Percentiles rank a stretch among this genome's conserved stretches.
phyloP scores from a whole-genome alignment of 2,329 filamentous ascomycete genomes.

The Clarireedia paspali region DNA sequence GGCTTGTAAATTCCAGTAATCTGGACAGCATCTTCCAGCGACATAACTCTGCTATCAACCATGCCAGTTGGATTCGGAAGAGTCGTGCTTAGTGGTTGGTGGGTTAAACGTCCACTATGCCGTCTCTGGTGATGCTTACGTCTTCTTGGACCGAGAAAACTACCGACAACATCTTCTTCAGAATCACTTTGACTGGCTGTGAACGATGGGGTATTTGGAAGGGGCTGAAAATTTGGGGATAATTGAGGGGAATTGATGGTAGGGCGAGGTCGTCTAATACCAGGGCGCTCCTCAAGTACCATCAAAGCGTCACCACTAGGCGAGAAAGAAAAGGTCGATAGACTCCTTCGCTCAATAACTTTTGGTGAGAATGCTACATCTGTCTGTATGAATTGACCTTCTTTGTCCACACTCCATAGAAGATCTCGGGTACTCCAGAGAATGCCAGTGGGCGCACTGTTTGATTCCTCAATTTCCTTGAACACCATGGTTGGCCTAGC shows the following conservation, averaged over 20 bases:
- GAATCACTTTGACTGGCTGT: slow-evolving; percentile 56
- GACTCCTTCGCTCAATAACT: slow-evolving; percentile 53
- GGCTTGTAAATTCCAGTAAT: slow-evolving; percentile 49
- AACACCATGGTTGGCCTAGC: slow-evolving; percentile 59
- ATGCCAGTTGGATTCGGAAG: slow-evolving; percentile 35
- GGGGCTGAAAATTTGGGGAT: slow-evolving; percentile 29
- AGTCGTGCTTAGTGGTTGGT: slow-evolving; percentile 44
- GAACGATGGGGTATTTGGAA: slow-evolving; percentile 41
- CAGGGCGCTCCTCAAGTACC: slow-evolving; percentile 52
- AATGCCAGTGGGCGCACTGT: slow-evolving; percentile 47
- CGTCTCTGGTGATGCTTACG: slow-evolving; percentile 36
- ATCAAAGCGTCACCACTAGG: slow-evolving; percentile 51
- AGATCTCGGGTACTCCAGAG: slow-evolving; percentile 59
- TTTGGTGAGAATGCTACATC: slow-evolving; percentile 58
- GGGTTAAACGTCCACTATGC: slow-evolving; percentile 36
- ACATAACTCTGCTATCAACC: slow-evolving; percentile 38
- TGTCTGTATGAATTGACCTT: slow-evolving; percentile 56
- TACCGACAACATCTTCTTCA: slow-evolving; percentile 55
- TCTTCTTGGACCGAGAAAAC: slow-evolving; percentile 45
- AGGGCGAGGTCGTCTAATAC: slow-evolving; percentile 36
- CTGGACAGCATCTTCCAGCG: slow-evolving; percentile 50
- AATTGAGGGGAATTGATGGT: slow-evolving; percentile 23
- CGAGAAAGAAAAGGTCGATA: slow-evolving; percentile 55
- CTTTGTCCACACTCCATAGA: slow-evolving; percentile 57
- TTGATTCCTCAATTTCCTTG: slow-evolving; percentile 56